Evolutionary conservation across 2,329 filamentous ascomycete species (phyloP), one percentile per base, ranked within the genome.

Genomic region (Lachnum nothofagi): DNA sequence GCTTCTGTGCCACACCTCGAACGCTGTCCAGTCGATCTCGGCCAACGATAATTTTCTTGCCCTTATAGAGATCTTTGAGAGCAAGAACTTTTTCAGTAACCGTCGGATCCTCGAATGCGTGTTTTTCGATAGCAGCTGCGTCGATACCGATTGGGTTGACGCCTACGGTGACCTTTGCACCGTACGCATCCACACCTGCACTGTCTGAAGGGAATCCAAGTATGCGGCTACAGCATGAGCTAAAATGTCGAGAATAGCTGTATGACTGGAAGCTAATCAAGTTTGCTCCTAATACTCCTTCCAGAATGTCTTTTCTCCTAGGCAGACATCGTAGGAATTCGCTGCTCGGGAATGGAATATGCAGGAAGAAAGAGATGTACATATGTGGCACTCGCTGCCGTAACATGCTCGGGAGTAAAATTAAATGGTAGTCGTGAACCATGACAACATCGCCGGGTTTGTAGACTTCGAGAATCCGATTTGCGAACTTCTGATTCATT

Each of bases 91-190:
- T 88, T 63, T 88, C 82, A 47, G 87, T 80, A 17, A 87, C 84
- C 20, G 83, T 81, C 0, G 80, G 72, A 38, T 83, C 75, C 4
- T 80, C 80, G 69, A 88, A 95, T 0, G 91, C 91, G 39, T 82
- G 72, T 45, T 77, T 78, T 63, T 89, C 82, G 14, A 93, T 88
- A 53, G 85, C 83, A 53, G 79, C 78, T n/a, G 86, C 88, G 66
- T 96, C 89, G 58, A 97, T 95, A 29, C 91, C 93, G 54, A 96
- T 95, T 14, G 91, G 91, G 66, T 95, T 95, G 14, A 95, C 89
- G 48, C 91, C 91, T 17, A 96, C 88, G 44, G 91, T 88, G 20
- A 95, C 89, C 58, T 91, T 87, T 8, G 86, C 80, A 6, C 91
- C 91, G 63, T 91, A 95, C 3, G 88, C 88, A 65, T 95, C 88